phyloP scores from a whole-genome alignment of 1,139 yeast species.

The Diutina sp. region DNA sequence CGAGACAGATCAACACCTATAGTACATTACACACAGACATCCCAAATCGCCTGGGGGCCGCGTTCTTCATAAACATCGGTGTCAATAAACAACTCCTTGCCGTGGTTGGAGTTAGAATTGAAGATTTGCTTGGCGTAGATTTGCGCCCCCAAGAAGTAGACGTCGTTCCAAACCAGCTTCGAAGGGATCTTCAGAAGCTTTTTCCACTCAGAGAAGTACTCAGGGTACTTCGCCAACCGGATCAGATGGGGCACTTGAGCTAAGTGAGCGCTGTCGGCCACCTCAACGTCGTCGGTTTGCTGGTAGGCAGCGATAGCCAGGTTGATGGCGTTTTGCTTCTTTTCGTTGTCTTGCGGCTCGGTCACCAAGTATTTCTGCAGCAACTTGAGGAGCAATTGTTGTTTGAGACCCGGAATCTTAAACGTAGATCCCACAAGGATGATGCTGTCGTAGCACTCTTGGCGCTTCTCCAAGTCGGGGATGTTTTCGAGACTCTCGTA shows the following conservation, averaged over 20 bases:
- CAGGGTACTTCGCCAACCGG: slow-evolving; percentile 63
- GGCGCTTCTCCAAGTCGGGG: slow-evolving; percentile 60
- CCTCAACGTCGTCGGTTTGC: slow-evolving; percentile 18
- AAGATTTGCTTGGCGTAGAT: slow-evolving; percentile 80
- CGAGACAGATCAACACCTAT: not conserved
- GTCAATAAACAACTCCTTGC: slow-evolving; percentile 57
- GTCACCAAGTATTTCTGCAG: slow-evolving; percentile 43
- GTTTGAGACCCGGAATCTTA: slow-evolving; percentile 64
- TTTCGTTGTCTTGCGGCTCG: slow-evolving; percentile 14
- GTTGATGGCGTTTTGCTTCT: slow-evolving; percentile 20
- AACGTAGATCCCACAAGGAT: slow-evolving; percentile 70
- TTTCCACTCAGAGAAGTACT: slow-evolving; percentile 94
- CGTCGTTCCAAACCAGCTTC: slow-evolving; percentile 38
- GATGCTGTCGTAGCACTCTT: slow-evolving; percentile 79
- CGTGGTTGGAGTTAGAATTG: slow-evolving; percentile 42
- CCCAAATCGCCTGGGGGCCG: slow-evolving; percentile 67
- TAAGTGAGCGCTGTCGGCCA: slow-evolving; percentile 3
- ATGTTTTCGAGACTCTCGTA: slow-evolving; percentile 40
- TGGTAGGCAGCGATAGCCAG: slow-evolving; percentile 33
- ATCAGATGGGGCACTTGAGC: slow-evolving; percentile 69
- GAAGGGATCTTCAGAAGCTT: slow-evolving; percentile 45
- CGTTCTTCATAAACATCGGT: slow-evolving; percentile 62
- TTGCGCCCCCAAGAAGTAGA: slow-evolving; percentile 74
- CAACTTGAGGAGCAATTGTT: slow-evolving; percentile 49
- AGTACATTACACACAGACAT: slow-evolving; percentile 17